Base-by-base conservation (phyloP, 2,329 filamentous ascomycete genomes). In the Knufia fluminis region DNA sequence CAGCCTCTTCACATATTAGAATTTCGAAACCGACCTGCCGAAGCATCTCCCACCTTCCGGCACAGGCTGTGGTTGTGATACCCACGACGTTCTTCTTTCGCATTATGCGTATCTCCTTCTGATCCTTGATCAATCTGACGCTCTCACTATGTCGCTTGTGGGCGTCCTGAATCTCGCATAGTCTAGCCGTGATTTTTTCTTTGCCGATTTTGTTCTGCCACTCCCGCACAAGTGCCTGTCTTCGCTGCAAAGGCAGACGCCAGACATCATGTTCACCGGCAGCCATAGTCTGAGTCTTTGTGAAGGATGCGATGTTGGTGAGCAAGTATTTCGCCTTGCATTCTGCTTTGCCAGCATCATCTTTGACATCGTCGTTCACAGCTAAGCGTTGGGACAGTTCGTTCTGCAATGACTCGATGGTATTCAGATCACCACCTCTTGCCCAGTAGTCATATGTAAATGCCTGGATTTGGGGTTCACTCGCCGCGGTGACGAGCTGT, bases 1-100 rank as follows among this genome's bases (percentile, higher is more conserved):
- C 82, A 1, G 82, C 82, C 57, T 86, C 82, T 59, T 86, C 82
- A 28, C 78, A 82, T 1, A 86, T 61, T 14, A 86, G 61, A 0
- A 83, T 43, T 40, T 50, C 8, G 6, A 47, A 4, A 50, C 17
- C 58, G 49, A 66, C 36, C 51, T 58, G 6, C 44, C 52, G 53
- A 16, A 63, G 50, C 10, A 54, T 45, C 10, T 54, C 42, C 55
- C 56, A 60, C 14, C 60, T 51, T 17, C 46, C 54, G 9, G 62
- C 62, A 43, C 58, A 62, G 4, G 57, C 60, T 8, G 62, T 63
- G 2, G 62, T 64, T 9, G 62, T 64, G 48, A 63, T 52, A 1
- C 58, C 62, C 40, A 64, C 58, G 22, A 64, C 50, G 17, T 64
- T 48, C 22, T 57, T 51, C 23, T 49, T 26, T 20, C n/a, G 44